phyloP scores from a whole-genome alignment of 2,329 filamentous ascomycete genomes.

The Sclerotinia borealis region DNA sequence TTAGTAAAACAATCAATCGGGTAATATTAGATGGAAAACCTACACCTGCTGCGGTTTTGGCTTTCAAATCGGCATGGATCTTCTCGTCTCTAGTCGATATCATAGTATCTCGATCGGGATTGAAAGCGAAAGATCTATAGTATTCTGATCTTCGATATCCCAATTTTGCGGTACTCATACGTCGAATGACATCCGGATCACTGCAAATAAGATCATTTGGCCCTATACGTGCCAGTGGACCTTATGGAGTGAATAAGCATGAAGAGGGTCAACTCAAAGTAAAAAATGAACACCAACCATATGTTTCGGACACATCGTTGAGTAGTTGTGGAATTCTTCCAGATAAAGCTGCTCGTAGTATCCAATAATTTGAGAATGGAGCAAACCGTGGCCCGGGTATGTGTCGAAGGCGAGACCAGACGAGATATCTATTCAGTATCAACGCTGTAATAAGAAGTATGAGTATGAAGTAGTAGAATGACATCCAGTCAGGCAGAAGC shows the following conservation, averaged over 20 bases:
- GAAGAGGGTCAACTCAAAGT: neutral
- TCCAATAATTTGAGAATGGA: neutral
- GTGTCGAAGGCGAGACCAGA: neutral
- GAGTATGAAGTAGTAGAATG: neutral
- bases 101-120: slow-evolving; percentile 49
- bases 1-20: neutral
- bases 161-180: slow-evolving; percentile 23
- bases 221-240: slow-evolving; percentile 19
- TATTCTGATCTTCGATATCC: slow-evolving; percentile 21
- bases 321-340: neutral
- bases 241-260: neutral
- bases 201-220: slow-evolving; percentile 21
- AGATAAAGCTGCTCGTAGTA: neutral
- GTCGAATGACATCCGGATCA: slow-evolving; percentile 19
- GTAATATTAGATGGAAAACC: neutral
- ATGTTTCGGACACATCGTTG: neutral
- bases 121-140: slow-evolving; percentile 43
- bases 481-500: too few relatives aligned
- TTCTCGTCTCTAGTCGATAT: slow-evolving; percentile 44
- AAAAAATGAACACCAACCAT: neutral
- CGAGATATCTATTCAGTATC: neutral
- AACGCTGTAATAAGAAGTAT: neutral
- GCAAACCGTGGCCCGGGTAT: neutral
- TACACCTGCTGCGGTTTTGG: slow-evolving; percentile 46
- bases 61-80: slow-evolving; percentile 33